These are phyloP conservation scores for Diutina rugosa DNA, from an alignment of 1,139 yeast species.

Conservation along the genomic window DNA sequence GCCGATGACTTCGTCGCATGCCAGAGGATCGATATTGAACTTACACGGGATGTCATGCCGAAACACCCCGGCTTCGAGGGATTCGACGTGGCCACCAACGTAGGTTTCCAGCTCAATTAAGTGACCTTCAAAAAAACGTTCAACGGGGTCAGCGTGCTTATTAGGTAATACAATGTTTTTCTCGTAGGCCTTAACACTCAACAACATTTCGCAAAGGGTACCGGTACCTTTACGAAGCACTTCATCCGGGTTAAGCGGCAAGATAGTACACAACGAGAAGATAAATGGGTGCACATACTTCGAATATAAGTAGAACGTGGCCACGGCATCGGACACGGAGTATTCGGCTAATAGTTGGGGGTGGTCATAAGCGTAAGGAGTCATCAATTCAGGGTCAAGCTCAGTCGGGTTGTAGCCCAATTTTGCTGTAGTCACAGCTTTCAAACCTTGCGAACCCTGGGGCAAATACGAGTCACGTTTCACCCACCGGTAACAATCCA, in stretches of 20 bases:
- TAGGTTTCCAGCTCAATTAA: slow-evolving; percentile 90
- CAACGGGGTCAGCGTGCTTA: slow-evolving; percentile 85
- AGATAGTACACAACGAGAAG: slow-evolving; percentile 87
- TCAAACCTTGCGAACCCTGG: slow-evolving; percentile 96
- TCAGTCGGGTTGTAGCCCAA: slow-evolving; percentile 95
- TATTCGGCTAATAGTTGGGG: slow-evolving; percentile 92
- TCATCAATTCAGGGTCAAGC: slow-evolving; percentile 95
- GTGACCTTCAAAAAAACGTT: slow-evolving; percentile 90
- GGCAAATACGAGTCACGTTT: slow-evolving; percentile 95
- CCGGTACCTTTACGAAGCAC: slow-evolving; percentile 96
- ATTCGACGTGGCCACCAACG: slow-evolving; percentile 98
- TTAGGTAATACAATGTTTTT: slow-evolving; percentile 74
- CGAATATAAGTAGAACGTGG: slow-evolving; percentile 90
- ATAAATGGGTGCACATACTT: slow-evolving; percentile 97
- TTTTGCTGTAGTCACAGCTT: slow-evolving; percentile 94
- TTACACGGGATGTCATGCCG: slow-evolving; percentile 73
- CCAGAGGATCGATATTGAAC: slow-evolving; percentile 70
- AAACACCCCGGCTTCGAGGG: slow-evolving; percentile 95
- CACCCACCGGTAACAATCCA: slow-evolving; percentile 99
- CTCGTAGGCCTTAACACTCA: slow-evolving; percentile 92
- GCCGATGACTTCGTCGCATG: slow-evolving; percentile 63
- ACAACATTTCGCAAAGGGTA: slow-evolving; percentile 92
- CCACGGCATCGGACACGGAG: slow-evolving; percentile 98
- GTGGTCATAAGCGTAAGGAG: slow-evolving; percentile 88
- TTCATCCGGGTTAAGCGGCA: slow-evolving; percentile 95